Conservation (phyloP, 192 early-diverging fungal genomes). For the Coemansia sp. region DNA sequence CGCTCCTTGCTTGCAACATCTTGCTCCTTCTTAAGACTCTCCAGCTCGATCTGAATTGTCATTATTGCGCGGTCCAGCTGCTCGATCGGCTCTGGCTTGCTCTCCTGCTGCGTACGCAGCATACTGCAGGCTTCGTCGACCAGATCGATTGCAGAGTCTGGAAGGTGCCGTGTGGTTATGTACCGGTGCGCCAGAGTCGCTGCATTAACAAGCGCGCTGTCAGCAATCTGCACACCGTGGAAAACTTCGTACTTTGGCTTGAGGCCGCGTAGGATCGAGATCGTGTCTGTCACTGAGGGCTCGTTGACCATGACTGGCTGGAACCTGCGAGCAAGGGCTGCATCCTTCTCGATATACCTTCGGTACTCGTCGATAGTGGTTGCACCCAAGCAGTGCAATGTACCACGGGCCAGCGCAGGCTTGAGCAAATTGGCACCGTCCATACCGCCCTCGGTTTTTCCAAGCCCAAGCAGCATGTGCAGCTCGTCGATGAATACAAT, state of each 20-base stretch:
- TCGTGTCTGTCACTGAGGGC: conserved; percentile 67
- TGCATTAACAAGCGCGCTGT: conserved; percentile 70
- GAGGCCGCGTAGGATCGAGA: conserved; percentile 75
- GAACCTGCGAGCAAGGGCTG: conserved; percentile 76
- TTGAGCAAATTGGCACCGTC: conserved; percentile 81
- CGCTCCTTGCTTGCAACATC: conserved; percentile 69
- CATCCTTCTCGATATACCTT: conserved; percentile 71
- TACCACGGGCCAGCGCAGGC: conserved; percentile 74
- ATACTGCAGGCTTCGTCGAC: conserved; percentile 81
- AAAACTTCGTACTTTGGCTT: conserved; percentile 78
- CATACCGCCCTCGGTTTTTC: conserved; percentile 75
- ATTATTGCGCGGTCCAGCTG: conserved; percentile 72
- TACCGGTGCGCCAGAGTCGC: conserved; percentile 74
- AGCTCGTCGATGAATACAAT: conserved; percentile 83
- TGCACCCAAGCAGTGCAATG: conserved; percentile 71
- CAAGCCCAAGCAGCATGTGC: conserved; percentile 72
- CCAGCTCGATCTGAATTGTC: conserved; percentile 77
- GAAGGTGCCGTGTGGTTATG: conserved; percentile 69
- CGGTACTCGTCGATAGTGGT: conserved; percentile 82
- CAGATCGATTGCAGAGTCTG: conserved; percentile 82
- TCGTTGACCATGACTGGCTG: conserved; percentile 73
- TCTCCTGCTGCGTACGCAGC: conserved; percentile 74
- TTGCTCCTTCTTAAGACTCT: conserved; percentile 76
- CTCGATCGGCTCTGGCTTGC: conserved; percentile 75
- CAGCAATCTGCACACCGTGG: conserved; percentile 76